Percentiles rank a stretch among this genome's conserved stretches.
Conservation (phyloP, 345 rosid species). For the Citrus mangshanensis region DNA sequence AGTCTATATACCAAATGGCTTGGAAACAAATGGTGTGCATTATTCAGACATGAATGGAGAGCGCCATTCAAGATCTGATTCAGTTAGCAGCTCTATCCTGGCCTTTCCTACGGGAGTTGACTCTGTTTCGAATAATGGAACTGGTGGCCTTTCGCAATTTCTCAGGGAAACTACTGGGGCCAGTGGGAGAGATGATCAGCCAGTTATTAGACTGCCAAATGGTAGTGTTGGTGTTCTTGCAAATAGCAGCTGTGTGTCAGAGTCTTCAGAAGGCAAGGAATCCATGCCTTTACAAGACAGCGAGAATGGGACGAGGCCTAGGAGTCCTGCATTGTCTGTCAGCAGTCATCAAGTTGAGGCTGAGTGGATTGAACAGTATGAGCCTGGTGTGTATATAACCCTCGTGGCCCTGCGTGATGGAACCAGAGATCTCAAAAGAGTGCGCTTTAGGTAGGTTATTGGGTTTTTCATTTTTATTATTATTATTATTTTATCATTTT, state of each 20-base stretch:
- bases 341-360: conserved; percentile 65
- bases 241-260: conserved; percentile 37
- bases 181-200: conserved; percentile 40
- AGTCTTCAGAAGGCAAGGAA: conserved; percentile 51
- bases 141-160: conserved; percentile 29
- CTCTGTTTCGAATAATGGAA: conserved; percentile 40
- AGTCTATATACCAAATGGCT: conserved; percentile 48
- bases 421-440: conserved; percentile 96
- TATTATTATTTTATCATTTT: not conserved
- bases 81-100: conserved; percentile 44
- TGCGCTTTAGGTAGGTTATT: conserved; percentile 81
- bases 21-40: conserved; percentile 66
- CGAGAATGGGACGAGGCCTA: conserved; percentile 47
- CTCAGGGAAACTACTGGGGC: conserved; percentile 42
- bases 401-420: conserved; percentile 83
- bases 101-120: conserved; percentile 44
- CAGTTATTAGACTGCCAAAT: conserved; percentile 40
- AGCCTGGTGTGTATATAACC: conserved; percentile 91
- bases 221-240: conserved; percentile 42
- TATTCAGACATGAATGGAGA: conserved; percentile 56
- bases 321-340: conserved; percentile 41
- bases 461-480: not conserved
- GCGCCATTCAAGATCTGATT: conserved; percentile 59
- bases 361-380: conserved; percentile 94
- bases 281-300: conserved; percentile 42